Base-by-base conservation (phyloP, 805 yeast genomes). In the Hanseniaspora lindneri region DNA sequence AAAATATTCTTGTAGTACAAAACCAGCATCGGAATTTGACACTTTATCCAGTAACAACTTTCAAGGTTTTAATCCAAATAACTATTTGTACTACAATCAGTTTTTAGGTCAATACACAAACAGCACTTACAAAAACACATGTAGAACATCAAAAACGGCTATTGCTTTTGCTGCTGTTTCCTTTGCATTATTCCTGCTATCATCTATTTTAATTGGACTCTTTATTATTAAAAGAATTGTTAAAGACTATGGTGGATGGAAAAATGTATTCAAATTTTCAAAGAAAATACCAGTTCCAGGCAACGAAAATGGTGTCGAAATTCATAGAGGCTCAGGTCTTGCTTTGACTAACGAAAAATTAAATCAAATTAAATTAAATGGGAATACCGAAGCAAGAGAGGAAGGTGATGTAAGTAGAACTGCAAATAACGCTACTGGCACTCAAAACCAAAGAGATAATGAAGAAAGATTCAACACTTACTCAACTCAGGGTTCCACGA, bases 111-210 rank as follows among this genome's bases (percentile, higher is more conserved):
- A 36, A n/a, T 56, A 54, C 41, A 52, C 57, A 7, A 51, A 54
- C 17, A 33, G 50, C 28, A 19, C 39, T 11, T 34, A 37, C 28
- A 20, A 20, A 10, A 49, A 48, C 9, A 62, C 63, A 2, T 64
- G 68, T 43, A 55, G 54, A 42, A 41, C 64, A 11, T 54, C 60
- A 7, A 58, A 63, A 44, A 60, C 66, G 2, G 53, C 66, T 3
- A 58, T 63, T 44, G 68, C 67, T 2, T 63, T 64, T 51, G 55
- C 63, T 4, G 66, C 62, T 9, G 46, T 64, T 1, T 43, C 57
- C 1, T 62, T 59, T 50, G 41, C 61, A 3, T 46, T 65, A 37
- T 64, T 61, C 39, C 47, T 54, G n/a, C 20, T 64, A 4, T 52
- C 60, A 20, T 32, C 58, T 8, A 28, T 57, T 16, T 17, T 64